Percentiles rank a stretch among this genome's conserved stretches.
These are phyloP conservation scores for Luffa aegyptiaca DNA, from an alignment of 306 rosid species.

Conservation along the genomic window DNA sequence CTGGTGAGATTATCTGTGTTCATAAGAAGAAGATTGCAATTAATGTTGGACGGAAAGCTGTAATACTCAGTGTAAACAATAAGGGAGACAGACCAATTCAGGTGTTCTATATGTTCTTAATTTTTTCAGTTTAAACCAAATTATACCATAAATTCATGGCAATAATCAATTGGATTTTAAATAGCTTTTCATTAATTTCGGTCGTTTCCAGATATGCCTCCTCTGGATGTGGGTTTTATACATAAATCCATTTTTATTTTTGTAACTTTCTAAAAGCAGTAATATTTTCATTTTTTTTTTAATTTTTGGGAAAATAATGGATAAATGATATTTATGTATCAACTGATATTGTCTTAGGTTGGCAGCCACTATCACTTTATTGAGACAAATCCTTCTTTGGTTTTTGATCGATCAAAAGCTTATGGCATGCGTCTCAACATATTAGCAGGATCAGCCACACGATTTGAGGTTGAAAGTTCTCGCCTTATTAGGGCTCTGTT, in stretches of 20 bases:
- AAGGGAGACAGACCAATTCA: conserved; percentile 91
- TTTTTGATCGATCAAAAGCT: conserved; percentile 71
- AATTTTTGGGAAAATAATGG: no score
- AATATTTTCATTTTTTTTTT: no score
- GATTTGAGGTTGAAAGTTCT: conserved; percentile 67
- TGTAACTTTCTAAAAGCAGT: not conserved
- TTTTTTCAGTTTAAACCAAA: not conserved
- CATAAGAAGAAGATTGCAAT: conserved; percentile 34
- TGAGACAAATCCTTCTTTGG: conserved; percentile 70
- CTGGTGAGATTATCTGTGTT: conserved; percentile 47
- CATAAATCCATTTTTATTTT: not conserved
- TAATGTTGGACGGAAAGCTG: conserved; percentile 57
- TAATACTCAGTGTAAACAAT: conserved; percentile 53
- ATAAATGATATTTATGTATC: no score
- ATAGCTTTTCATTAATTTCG: not conserved
- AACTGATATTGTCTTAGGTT: conserved; percentile 38
- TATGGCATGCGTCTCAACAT: conserved; percentile 84
- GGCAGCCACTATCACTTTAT: conserved; percentile 96
- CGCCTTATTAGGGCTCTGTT: not conserved
- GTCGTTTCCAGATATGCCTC: not conserved
- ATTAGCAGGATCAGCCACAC: conserved; percentile 73
- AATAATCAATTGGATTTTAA: not conserved
- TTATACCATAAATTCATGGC: no score
- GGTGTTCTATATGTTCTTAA: conserved; percentile 26
- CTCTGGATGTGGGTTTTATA: not conserved